Conservation (phyloP, 176 grass and related monocot species). For the bread wheat (Triticum aestivum) region IWGSC_CS_RefSeq_v2.1 NC_057800.1:87764633-87765132, state of each 20-base stretch:
- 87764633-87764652: constrained; percentile 41
- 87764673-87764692: constrained; percentile 91
- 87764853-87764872: constrained; percentile 20
- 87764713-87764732: constrained; percentile 1
- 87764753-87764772: constrained; percentile 87
- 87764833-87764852: neutral
- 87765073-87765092: constrained; percentile 69
- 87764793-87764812: constrained; percentile 61
- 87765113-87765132: neutral
- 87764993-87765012: constrained; percentile 65
- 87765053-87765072: constrained; percentile 78
- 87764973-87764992: constrained; percentile 55
- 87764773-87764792: constrained; percentile 70
- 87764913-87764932: constrained; percentile 56
- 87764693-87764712: constrained; percentile 28
- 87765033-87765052: constrained; percentile 79
- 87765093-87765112: neutral
- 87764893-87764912: constrained; percentile 66
- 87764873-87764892: constrained; percentile 67
- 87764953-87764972: constrained; percentile 85
- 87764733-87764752: constrained; percentile 36
- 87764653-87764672: constrained; percentile 89
- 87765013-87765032: constrained; percentile 50
- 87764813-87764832: neutral
- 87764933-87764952: constrained; percentile 58